Base-by-base conservation (phyloP, 164 flowering plant genomes). In the Macadamia tetraphylla region DNA sequence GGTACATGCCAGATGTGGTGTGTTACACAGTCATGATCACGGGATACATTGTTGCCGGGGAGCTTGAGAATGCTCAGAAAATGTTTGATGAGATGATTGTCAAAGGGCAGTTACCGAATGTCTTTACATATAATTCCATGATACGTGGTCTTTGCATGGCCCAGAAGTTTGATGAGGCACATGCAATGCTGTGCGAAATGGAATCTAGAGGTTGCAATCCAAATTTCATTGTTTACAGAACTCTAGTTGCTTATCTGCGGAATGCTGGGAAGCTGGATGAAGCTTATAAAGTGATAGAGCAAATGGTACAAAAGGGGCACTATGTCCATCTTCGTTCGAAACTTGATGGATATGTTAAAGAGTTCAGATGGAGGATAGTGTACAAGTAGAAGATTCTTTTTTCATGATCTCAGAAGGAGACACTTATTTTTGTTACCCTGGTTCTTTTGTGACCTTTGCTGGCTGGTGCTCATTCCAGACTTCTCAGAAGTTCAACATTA, bases 21-120 rank as follows among this genome's bases (percentile, higher is more conserved):
- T 85, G 85, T 66, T 94, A 86, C 81, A 92, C 97, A 30, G 97
- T 90, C 52, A 82, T 92, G 92, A 88, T 94, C 67, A 86, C 88
- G 8, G 87, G 92, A 23, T 87, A 86, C 64, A 67, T 83, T 58
- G 86, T 76, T 10, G 85, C 88, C 0, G 87, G 87, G 62, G 86
- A 90, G 71, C 75, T 87, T 40, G 90, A 90, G 70, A 87, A 81
- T 69, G 97, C 98, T 53, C 79, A 76, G 64, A 75, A 58, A 62
- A 46, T 84, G 78, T 94, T 94, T 72, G 75, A 76, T 68, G 94
- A 87, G 29, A 94, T 90, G 98, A 75, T 84, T 29, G 43, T 30
- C 18, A 84, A 70, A 29, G 98, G 97, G 32, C 84, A 82, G 63
- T 71, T 92, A 29, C 98, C 97, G 11, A 94, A 88, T 82, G 98